Evolutionary conservation across 345 rosid species (phyloP), one percentile per base, ranked within the genome.

Genomic region (Lepidium africanum): DNA sequence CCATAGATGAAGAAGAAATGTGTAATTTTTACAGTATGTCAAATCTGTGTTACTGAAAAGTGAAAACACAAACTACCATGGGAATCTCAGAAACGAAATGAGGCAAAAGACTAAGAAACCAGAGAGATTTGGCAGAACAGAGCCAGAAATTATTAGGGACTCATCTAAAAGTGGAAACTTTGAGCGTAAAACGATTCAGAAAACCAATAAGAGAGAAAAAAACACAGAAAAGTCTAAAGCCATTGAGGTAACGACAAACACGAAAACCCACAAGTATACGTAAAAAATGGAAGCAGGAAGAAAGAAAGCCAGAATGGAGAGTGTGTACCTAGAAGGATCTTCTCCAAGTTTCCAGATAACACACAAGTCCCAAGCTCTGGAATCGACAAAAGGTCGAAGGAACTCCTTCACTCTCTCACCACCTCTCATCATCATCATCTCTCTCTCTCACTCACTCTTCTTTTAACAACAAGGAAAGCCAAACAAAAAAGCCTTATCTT

Each of bases 301-400:
- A 35, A 16, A 17, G 43, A 52, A 51, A 9, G 9, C 19, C 15
- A 14, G 33, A 40, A 11, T 2, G 7, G 43, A 55, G 58, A 65
- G 51, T 27, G 64, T 38, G 39, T 63, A 90, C 97, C 85, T 82
- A 16, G 97, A 88, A 68, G 97, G 91, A 56, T 85, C 94, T 63
- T 87, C 86, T 5, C 87, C 88, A 47, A 90, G 76, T 78, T 87
- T 86, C 97, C 98, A 93, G 47, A 86, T 82, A 72, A 90, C 85
- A 51, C 88, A 84, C 48, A 82, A 88, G 56, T 90, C 98, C 97
- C 98, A 93, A 21, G 58, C 77, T 50, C 67, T 78, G 40, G 84
- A 70, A 49, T 82, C 86, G 13, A 90, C 90, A 16, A 88, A 73
- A 19, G 92, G 96, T 72, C 96, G 83, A 32, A 93, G 96, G 81